These are phyloP conservation scores for Dactylellina sp. DNA, from an alignment of 2,329 filamentous ascomycete genomes.

Conservation along the genomic window DNA sequence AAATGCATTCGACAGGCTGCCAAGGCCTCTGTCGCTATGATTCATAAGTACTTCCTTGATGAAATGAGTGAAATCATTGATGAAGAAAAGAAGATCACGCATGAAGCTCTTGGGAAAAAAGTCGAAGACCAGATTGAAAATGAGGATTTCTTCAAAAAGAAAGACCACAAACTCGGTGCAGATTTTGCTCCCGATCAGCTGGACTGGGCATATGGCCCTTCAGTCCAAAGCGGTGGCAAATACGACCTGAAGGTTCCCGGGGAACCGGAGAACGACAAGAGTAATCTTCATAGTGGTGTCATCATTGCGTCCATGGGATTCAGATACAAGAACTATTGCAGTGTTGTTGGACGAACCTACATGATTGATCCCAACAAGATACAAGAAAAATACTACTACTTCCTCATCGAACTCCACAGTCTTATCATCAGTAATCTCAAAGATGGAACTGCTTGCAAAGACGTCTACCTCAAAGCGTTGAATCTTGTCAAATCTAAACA, in stretches of 20 bases:
- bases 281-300: constrained; percentile 85
- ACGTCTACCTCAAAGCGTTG: constrained; percentile 90
- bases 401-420: constrained; percentile 85
- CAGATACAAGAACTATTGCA: constrained; percentile 95
- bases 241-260: constrained; percentile 87
- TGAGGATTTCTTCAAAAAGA: constrained; percentile 88
- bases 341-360: constrained; percentile 90
- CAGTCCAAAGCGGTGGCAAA: constrained; percentile 93
- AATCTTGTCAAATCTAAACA: constrained; percentile 86
- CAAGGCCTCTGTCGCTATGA: constrained; percentile 90
- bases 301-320: constrained; percentile 93
- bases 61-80: constrained; percentile 97
- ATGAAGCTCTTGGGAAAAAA: constrained; percentile 85
- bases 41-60: constrained; percentile 96
- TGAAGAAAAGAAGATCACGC: constrained; percentile 95
- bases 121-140: constrained; percentile 93
- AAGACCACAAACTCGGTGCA: constrained; percentile 81
- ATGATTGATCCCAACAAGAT: constrained; percentile 95
- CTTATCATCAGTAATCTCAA: constrained; percentile 89
- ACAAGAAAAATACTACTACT: constrained; percentile 93
- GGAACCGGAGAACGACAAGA: constrained; percentile 80
- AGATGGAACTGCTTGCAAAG: constrained; percentile 86
- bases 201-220: constrained; percentile 91
- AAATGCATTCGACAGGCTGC: constrained; percentile 94
- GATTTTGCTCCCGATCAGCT: constrained; percentile 90